Base-by-base conservation (phyloP, 1,139 yeast genomes). In the Wickerhamiella infanticola region DNA sequence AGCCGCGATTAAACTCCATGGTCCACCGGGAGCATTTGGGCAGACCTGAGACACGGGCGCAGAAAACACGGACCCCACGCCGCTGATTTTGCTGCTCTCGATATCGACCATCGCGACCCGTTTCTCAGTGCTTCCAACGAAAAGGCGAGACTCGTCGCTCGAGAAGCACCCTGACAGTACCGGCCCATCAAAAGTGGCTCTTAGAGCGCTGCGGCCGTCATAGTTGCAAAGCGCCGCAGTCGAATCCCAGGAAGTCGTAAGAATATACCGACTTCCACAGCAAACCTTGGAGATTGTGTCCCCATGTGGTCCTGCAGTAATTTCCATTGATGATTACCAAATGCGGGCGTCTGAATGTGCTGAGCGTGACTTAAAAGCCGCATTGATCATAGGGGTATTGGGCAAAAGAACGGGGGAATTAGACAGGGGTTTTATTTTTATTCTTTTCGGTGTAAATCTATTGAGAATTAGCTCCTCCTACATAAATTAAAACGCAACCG, bases 81-180 rank as follows among this genome's bases (percentile, higher is more conserved):
- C 47, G 37, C 41, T 42, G 9, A 42, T 9, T 18, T 29, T 33
- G 5, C 37, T 35, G 3, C 43, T 40, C 6, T 9, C 37, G 24
- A 42, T 26, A 29, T 47, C 49, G 25, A 42, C 33, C 26, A 35
- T 35, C 3, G 42, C 35, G n/a, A 42, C 37, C n/a, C 46, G 45
- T 39, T 27, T 36, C 39, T 47, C 49, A 7, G 42, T 45, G 35
- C 49, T 47, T 23, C 47, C 49, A 23, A 33, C 31, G 26, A 25
- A 47, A 18, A 42, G 29, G 5, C 29, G 40, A 8, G 37, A 40
- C 24, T 29, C 37, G 6, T 33, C 39, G 7, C 37, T 13, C n/a
- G 40, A 38, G 44, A 44, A 47, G 6, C 35, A 45, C 8, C 44
- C 35, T 9, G 41, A 39, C 6, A 47, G 41, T 4, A 45, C 41